Evolutionary conservation across 2,329 filamentous ascomycete genomes (phyloP), one percentile per base, ranked within the genome.

Genomic region (Fusarium ramigenum): DNA sequence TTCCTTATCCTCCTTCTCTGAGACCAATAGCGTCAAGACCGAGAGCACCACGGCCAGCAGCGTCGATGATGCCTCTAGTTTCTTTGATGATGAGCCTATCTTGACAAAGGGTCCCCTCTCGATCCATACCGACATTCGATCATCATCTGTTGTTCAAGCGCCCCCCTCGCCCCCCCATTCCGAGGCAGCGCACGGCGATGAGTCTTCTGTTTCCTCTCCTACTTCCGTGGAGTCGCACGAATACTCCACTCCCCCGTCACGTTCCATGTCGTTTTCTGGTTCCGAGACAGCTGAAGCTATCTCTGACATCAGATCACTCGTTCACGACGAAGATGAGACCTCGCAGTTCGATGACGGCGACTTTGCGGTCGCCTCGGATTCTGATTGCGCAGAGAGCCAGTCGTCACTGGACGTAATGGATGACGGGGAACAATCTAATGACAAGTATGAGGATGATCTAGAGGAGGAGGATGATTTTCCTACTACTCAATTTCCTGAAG

Each of bases 251-350:
- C 84, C 85, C 2, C 84, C 85, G 9, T 83, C 85, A 14, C 84
- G 87, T 60, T 85, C 85, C 19, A 80, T 87, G 60, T 89, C 87
- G 5, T 88, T 87, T 73, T 88, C 87, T 2, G 86, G 85, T 57
- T 86, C 84, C 1, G 87, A 88, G 69, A 82, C 84, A 5, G 85
- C 84, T 32, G 78, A 75, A 25, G 82, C 85, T 62, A 70, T 77
- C 34, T 66, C 82, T 28, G 80, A 78, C 43, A 64, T 73, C 30
- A 77, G 81, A 75, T 63, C 74, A 52, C 70, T 78, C 23, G 65
- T 78, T 52, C 77, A 83, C 43, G 81, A 83, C 63, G 83, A 85
- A 42, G 83, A 84, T 63, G 85, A 85, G 62, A 80, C 81, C 42
- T 87, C 85, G 19, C 84, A 85, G 69, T 84, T 82, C 39, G 84